phyloP scores from a whole-genome alignment of 2,329 filamentous ascomycete species.

The Cladosporium sp. region DNA sequence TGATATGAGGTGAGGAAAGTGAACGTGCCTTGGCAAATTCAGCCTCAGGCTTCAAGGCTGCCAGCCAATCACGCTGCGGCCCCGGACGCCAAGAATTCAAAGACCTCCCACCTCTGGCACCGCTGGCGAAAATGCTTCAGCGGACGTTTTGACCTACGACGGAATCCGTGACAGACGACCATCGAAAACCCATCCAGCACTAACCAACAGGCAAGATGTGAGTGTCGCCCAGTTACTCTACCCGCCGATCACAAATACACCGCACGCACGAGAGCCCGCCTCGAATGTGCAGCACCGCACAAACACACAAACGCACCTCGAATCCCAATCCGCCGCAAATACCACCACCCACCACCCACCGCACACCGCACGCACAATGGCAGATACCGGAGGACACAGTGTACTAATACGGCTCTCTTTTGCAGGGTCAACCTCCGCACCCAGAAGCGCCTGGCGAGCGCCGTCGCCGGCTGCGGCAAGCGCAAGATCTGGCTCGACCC shows the following conservation, averaged over 20 bases:
- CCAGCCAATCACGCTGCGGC: too few relatives aligned
- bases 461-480: slow-evolving; percentile 98
- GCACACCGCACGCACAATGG: slow-evolving; percentile 10
- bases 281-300: background rate
- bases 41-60: too few relatives aligned
- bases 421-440: slow-evolving; percentile 98
- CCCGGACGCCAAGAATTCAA: too few relatives aligned
- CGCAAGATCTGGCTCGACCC: slow-evolving; percentile 99
- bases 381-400: slow-evolving; percentile 11
- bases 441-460: slow-evolving; percentile 99
- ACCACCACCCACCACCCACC: slow-evolving; percentile 11
- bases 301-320: slow-evolving; percentile 1
- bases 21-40: too few relatives aligned
- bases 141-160: background rate
- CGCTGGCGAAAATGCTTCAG: too few relatives aligned
- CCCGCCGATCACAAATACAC: slow-evolving; percentile 1
- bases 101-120: too few relatives aligned
- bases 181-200: slow-evolving; percentile 14
- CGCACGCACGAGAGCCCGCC: slow-evolving; percentile 4
- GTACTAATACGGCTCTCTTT: slow-evolving; percentile 26
- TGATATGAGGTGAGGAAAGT: too few relatives aligned
- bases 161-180: slow-evolving; percentile 3
- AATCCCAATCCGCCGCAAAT: slow-evolving; percentile 5
- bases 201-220: slow-evolving; percentile 14
- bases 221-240: slow-evolving; percentile 8